Percentiles rank a stretch among this genome's conserved stretches.
These are phyloP conservation scores for Fusarium fujikuroi DNA, from an alignment of 2,329 filamentous ascomycete genomes.

Conservation along the genomic window DNA sequence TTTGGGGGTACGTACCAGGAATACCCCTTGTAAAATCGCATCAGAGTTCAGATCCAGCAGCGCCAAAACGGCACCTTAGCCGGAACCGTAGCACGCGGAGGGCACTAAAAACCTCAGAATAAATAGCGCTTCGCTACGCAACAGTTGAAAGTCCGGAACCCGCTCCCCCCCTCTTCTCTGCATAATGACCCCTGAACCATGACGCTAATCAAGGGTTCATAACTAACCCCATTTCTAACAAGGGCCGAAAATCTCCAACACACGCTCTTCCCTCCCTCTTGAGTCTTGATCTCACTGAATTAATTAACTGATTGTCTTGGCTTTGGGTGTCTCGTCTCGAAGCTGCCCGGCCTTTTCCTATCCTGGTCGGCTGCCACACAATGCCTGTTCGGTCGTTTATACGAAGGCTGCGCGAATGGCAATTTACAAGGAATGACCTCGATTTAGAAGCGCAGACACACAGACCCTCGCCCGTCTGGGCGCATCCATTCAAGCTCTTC, in stretches of 20 bases:
- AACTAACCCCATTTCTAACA: conserved; percentile 5
- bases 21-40: background rate
- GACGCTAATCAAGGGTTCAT: conserved; percentile 11
- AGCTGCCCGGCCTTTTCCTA: conserved; percentile 1
- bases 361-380: background rate
- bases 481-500: conserved; percentile 15
- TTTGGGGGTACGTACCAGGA: background rate
- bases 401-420: conserved; percentile 7
- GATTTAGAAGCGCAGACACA: conserved; percentile 26
- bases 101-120: background rate
- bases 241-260: conserved; percentile 10
- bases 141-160: conserved; percentile 14
- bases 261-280: background rate
- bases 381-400: conserved; percentile 6
- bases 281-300: background rate
- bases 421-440: conserved; percentile 19
- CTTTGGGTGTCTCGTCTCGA: background rate
- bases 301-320: conserved; percentile 1
- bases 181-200: background rate
- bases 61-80: background rate
- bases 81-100: background rate
- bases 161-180: conserved; percentile 5
- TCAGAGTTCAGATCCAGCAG: background rate
- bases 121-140: background rate
- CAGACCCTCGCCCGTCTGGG: conserved; percentile 4